Evolutionary conservation across 768 basidiomycete genomes (phyloP).

Genomic region (Dictyophora rubrovolvata): DNA sequence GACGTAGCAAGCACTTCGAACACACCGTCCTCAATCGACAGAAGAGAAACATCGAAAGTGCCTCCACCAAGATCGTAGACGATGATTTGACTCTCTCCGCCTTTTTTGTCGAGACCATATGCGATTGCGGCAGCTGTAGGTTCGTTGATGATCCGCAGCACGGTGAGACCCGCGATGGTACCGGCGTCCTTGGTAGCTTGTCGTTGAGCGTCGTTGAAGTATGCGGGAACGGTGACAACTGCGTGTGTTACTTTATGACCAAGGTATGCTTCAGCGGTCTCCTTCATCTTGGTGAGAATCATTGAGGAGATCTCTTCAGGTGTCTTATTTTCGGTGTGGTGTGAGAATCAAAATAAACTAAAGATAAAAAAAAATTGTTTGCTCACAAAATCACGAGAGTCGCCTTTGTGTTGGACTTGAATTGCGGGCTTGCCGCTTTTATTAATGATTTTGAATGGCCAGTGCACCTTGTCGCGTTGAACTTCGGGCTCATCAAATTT

Average conservation of each 20-base stretch:
- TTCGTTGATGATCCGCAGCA: constrained; percentile 51
- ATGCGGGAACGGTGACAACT: constrained; percentile 37
- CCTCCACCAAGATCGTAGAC: constrained; percentile 34
- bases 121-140: constrained; percentile 46
- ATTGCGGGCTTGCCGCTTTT: constrained; percentile 30
- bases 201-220: constrained; percentile 99
- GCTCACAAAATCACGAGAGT: constrained; percentile 32
- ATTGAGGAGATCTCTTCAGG: constrained; percentile 41
- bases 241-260: constrained; percentile 37
- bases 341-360: background rate
- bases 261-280: constrained; percentile 42
- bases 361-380: background rate
- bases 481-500: constrained; percentile 25
- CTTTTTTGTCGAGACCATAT: constrained; percentile 38
- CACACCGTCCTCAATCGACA: constrained; percentile 32
- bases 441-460: constrained; percentile 30
- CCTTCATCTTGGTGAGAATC: constrained; percentile 43
- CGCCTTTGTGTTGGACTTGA: constrained; percentile 32
- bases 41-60: constrained; percentile 31
- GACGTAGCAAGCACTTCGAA: constrained; percentile 28
- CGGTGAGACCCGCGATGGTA: constrained; percentile 41
- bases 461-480: constrained; percentile 31
- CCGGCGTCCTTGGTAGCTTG: constrained; percentile 46
- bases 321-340: constrained; percentile 15
- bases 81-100: constrained; percentile 29